A percentile compares a stretch with the other conserved stretches of the same genome.
These are phyloP conservation scores for Stagonosporopsis cucurbitacearum DNA, from an alignment of 2,329 filamentous ascomycete genomes.

Conservation along the genomic window DNA sequence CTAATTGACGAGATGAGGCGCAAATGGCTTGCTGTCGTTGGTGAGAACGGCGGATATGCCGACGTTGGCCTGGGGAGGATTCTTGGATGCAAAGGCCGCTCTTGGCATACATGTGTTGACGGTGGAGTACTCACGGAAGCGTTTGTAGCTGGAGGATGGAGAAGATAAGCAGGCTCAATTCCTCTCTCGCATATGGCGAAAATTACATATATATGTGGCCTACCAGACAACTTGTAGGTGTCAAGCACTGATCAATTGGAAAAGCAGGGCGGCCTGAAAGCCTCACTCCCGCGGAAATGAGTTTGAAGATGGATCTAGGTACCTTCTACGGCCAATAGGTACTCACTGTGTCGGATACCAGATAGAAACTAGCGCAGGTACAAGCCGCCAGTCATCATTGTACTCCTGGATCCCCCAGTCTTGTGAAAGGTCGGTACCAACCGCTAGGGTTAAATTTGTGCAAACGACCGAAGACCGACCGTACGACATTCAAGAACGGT, in stretches of 20 bases:
- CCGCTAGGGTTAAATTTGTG: not conserved
- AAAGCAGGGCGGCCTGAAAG: no score
- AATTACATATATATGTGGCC: no score
- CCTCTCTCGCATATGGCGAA: not conserved
- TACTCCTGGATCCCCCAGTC: not conserved
- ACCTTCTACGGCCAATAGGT: not conserved
- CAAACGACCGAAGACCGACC: not conserved
- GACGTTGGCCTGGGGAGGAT: not conserved
- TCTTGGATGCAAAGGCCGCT: not conserved
- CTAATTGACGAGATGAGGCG: constrained; percentile 1
- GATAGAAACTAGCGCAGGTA: not conserved
- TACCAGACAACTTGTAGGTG: no score
- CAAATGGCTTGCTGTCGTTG: not conserved
- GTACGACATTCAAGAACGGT: not conserved
- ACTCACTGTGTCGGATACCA: not conserved
- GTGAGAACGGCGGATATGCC: not conserved
- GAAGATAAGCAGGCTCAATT: not conserved
- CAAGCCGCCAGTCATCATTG: not conserved
- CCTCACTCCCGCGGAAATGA: no score
- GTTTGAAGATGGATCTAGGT: no score
- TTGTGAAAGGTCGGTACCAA: not conserved
- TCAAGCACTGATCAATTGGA: no score
- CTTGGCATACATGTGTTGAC: constrained; percentile 5
- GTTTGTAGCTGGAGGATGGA: not conserved
- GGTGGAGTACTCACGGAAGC: not conserved